Evolutionary conservation across 2,329 filamentous ascomycete species (phyloP).

Genomic region (Penicillium sp.): DNA sequence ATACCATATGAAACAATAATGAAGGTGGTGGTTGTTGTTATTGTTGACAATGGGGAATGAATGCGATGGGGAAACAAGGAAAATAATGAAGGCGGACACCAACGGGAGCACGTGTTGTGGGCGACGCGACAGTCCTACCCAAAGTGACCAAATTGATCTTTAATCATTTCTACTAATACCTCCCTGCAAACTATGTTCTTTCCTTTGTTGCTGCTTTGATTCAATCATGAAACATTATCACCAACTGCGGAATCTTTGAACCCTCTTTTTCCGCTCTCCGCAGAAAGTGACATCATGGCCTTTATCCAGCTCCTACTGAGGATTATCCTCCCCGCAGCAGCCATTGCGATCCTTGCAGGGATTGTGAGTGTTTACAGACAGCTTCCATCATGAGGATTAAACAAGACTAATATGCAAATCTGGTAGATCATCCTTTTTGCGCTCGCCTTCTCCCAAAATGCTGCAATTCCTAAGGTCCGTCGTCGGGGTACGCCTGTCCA

Average conservation of each 20-base stretch:
- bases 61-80: constrained; percentile 1
- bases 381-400: background rate
- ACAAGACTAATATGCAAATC: constrained; percentile 8
- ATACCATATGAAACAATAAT: constrained; percentile 8
- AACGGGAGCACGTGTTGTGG: constrained; percentile 23
- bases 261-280: background rate
- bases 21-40: constrained; percentile 13
- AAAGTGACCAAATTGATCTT: constrained; percentile 2
- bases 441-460: constrained; percentile 33
- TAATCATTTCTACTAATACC: background rate
- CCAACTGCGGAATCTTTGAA: background rate
- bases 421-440: constrained; percentile 27
- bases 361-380: constrained; percentile 14
- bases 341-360: constrained; percentile 6
- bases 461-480: constrained; percentile 31
- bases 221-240: background rate
- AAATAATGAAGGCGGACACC: constrained; percentile 16
- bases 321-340: constrained; percentile 8
- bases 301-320: constrained; percentile 4
- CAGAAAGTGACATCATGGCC: constrained; percentile 20
- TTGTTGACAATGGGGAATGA: constrained; percentile 6
- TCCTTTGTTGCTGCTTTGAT: background rate
- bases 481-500: constrained; percentile 49
- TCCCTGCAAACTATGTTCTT: background rate
- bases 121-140: constrained; percentile 12